Base-by-base conservation (phyloP, 2,329 filamentous ascomycete species). In the Thielaviopsis populi region DNA sequence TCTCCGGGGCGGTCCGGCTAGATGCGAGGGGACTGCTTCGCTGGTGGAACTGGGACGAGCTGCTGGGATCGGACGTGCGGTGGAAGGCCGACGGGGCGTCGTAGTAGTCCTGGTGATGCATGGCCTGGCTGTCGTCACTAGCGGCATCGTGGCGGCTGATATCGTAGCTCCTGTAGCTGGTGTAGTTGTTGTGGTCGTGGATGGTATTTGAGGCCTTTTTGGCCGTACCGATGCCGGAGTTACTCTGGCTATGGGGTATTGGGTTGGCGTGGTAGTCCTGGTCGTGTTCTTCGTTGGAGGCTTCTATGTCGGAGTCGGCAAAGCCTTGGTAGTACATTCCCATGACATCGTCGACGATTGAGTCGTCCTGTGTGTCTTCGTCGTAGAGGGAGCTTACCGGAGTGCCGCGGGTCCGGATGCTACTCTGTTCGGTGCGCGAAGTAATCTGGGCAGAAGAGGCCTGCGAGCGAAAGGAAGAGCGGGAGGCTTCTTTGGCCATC, bases 371-470 rank as follows among this genome's bases (percentile, higher is more conserved):
- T 17, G 76, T 73, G 46, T 72, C 73, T 67, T 76, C 73, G 62
- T 71, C 50, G 67, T 77, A 77, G 73, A 79, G 80, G 67, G 78
- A 94, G 75, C 75, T 87, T 62, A 85, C 79, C 1, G 88, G 91
- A 76, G 88, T 95, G 66, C 84, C 83, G 69, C 88, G 90, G 2
- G 90, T 94, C 68, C 86, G 73, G 60, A 94, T 79, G 70, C 91
- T 96, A 72, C 89, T 95, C 67, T 89, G 81, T 71, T 92, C 89
- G 1, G 89, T 95, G n/a, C 85, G 83, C 4, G 73, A 68, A 1
- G 80, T 81, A 27, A 86, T 91, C 40, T 79, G 80, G 30, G 76
- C 75, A 4, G 80, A 80, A 2, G 80, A 83, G 42, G 76, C 72
- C 67, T 83, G 80, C 15, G 81, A 83, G 63, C 80, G 78, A 69